phyloP scores from a whole-genome alignment of 805 yeast species.

The Wickerhamomyces queroliae region DNA sequence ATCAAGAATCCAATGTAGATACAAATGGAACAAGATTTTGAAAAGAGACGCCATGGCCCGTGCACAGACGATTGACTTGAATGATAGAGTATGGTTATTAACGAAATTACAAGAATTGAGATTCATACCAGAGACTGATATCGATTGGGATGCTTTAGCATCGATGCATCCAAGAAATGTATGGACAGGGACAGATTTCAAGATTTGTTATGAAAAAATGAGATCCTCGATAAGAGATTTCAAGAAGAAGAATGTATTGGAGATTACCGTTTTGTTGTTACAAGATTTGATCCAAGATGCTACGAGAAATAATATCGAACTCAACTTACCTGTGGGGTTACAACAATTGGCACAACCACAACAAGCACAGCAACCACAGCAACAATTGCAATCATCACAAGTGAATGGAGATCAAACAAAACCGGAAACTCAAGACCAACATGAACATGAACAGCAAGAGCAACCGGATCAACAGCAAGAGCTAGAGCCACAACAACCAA shows the following conservation, averaged over 20 bases:
- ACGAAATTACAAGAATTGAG: slow-evolving; percentile 39
- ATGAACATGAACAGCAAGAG: slow-evolving; percentile 2
- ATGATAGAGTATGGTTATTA: slow-evolving; percentile 47
- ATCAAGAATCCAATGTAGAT: slow-evolving; percentile 90
- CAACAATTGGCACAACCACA: slow-evolving; percentile 6
- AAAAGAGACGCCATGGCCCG: slow-evolving; percentile 48
- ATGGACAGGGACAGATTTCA: slow-evolving; percentile 61
- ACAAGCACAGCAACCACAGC: not conserved
- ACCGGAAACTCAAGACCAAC: too few species aligned
- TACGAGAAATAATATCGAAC: slow-evolving; percentile 8
- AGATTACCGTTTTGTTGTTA: slow-evolving; percentile 24
- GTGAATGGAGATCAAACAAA: too few species aligned
- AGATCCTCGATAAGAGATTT: slow-evolving; percentile 43
- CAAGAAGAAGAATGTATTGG: slow-evolving; percentile 32
- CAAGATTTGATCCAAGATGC: slow-evolving; percentile 17
- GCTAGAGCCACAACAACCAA: not conserved
- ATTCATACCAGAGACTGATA: slow-evolving; percentile 33
- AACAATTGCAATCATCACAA: too few species aligned
- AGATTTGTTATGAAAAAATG: slow-evolving; percentile 56
- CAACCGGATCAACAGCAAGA: slow-evolving; percentile 3
- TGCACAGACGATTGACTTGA: slow-evolving; percentile 35
- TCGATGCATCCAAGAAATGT: slow-evolving; percentile 33
- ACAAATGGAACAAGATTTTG: slow-evolving; percentile 85
- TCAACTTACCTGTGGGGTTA: slow-evolving; percentile 20
- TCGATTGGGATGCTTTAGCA: slow-evolving; percentile 54